Base-by-base conservation (phyloP, 495 filamentous ascomycete genomes). In the Extremus antarcticus region DNA sequence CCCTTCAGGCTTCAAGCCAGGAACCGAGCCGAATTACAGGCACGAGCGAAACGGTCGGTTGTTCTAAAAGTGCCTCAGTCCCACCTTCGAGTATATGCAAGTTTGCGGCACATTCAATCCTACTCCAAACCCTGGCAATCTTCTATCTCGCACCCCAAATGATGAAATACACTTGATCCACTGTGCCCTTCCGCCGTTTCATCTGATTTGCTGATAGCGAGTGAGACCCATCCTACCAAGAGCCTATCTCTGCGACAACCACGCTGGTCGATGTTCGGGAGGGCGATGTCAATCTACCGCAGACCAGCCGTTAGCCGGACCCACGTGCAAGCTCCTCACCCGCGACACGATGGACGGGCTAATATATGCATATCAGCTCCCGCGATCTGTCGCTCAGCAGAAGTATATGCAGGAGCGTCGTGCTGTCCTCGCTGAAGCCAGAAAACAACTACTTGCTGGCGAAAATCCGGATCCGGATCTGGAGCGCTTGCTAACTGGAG, bases 291-390 rank as follows among this genome's bases (percentile, higher is more conserved):
- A 45, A 45, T 45, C 41, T 45, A 45, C 41, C 16, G 41, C 41
- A 45, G 25, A 51, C 24, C 20, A 19, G 49, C 29, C 20, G 23
- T 39, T 35, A 23, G 13, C 25, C 13, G 49, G 49, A 51, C 25
- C 25, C 47, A 24, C 47, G 41, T 45, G 20, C 43, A 29, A 49
- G 25, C 21, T 46, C 17, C 43, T 19, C n/a, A 46, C 7, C n/a
- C 7, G 7, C n/a, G n/a, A n/a, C 47, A 29, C 10, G 11, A 53
- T 53, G 51, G 51, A 48, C 22, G 53, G 53, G 3, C 19, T 48
- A 13, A 29, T 48, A 20, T 55, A 55, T 40, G 53, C 53, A n/a
- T 55, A 55, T 48, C 20, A 32, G 10, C 19, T 25, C 53, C 53
- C 41, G 21, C 9, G 29, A 1, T 55, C 53, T 7, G 22, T 39